A percentile compares a stretch with the other conserved stretches of the same genome.
Conservation (phyloP, 176 grass and related monocot genomes). For the Areca catechu region DNA sequence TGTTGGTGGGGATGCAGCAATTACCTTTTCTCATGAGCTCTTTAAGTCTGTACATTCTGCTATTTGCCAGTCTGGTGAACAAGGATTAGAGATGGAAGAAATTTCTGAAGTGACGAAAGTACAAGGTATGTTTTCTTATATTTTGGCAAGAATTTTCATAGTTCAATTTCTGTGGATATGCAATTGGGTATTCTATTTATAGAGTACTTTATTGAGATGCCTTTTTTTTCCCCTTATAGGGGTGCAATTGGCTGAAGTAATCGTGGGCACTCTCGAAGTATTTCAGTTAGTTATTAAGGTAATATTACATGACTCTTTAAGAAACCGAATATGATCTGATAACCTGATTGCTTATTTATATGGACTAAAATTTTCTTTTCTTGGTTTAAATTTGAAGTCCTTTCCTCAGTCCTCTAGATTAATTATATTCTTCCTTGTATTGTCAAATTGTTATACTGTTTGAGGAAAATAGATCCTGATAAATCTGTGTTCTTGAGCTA, state of each 20-base stretch:
- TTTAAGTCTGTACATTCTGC: conserved; percentile 57
- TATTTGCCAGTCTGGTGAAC: conserved; percentile 60
- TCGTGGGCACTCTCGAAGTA: conserved; percentile 49
- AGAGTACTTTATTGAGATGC: conserved; percentile 13
- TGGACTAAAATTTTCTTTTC: too few relatives aligned
- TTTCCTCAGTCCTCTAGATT: too few relatives aligned
- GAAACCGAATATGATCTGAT: too few relatives aligned
- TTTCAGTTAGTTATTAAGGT: conserved; percentile 72
- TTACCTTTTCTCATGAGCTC: conserved; percentile 45
- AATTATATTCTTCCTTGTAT: too few relatives aligned
- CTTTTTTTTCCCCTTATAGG: conserved; percentile 6
- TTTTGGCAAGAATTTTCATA: conserved; percentile 2
- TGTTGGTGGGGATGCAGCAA: conserved; percentile 24
- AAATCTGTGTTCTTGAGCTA: too few relatives aligned
- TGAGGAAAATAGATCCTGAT: too few relatives aligned
- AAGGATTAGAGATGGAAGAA: conserved; percentile 55
- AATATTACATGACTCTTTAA: neutral
- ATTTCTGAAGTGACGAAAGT: conserved; percentile 39
- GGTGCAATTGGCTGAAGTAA: conserved; percentile 16
- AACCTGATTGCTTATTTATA: too few relatives aligned
- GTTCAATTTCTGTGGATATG: too few relatives aligned
- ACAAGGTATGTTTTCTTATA: conserved; percentile 40
- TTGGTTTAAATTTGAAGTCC: too few relatives aligned
- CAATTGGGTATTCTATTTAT: conserved; percentile 10
- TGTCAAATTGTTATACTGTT: too few relatives aligned